Evolutionary conservation across 2,329 filamentous ascomycete species (phyloP).

Genomic region (Colletotrichum graminicola): DNA sequence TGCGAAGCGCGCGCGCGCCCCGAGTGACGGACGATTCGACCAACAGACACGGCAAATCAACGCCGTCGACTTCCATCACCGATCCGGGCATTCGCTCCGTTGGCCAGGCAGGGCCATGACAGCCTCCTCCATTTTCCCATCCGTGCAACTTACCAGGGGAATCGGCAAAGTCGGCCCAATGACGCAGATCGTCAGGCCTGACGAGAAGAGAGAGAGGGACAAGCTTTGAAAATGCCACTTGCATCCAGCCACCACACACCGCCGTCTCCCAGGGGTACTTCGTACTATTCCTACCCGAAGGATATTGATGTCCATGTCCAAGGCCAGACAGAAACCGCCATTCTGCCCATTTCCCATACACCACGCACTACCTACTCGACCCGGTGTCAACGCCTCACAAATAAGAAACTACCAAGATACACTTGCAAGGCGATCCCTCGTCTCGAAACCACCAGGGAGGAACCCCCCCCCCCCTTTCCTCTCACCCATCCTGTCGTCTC

Average conservation of each 20-base stretch:
- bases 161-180: not conserved
- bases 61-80: not conserved
- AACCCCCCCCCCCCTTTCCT: not conserved
- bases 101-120: constrained; percentile 21
- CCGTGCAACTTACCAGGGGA: not conserved
- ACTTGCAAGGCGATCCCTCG: not conserved
- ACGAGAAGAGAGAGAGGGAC: not conserved
- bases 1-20: not conserved
- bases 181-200: constrained; percentile 3
- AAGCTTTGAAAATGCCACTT: no score
- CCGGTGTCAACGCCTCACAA: not conserved
- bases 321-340: no score
- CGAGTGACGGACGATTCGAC: not conserved
- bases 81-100: not conserved
- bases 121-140: not conserved
- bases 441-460: not conserved
- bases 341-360: no score
- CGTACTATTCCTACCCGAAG: no score
- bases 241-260: not conserved
- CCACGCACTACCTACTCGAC: not conserved
- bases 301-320: no score
- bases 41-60: not conserved
- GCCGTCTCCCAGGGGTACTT: not conserved
- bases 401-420: constrained; percentile 7
- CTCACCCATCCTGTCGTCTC: not conserved